These are phyloP conservation scores for Spergularia azorica DNA, from an alignment of 179 eudicot genomes.

Conservation along the genomic window DNA sequence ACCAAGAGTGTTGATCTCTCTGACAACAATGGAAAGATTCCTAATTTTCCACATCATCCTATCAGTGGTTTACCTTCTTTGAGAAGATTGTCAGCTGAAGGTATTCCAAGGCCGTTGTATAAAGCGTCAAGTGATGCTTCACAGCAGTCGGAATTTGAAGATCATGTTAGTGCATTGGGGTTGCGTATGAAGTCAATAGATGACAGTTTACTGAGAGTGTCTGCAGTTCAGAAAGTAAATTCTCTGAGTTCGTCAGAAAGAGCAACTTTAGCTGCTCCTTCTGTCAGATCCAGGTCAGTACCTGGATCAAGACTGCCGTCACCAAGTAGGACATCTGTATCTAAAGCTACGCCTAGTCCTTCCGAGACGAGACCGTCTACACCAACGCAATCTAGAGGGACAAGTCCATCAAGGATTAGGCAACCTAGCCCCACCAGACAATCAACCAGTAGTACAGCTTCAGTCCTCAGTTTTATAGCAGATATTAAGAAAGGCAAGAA, in stretches of 20 bases:
- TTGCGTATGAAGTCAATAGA: slow-evolving; percentile 41
- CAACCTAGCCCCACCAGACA: slow-evolving; percentile 78
- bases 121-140: slow-evolving; percentile 52
- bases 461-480: slow-evolving; percentile 84
- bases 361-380: slow-evolving; percentile 42
- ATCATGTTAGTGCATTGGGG: slow-evolving; percentile 31
- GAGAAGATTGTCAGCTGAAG: slow-evolving; percentile 63
- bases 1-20: slow-evolving; percentile 57
- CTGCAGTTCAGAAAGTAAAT: slow-evolving; percentile 36
- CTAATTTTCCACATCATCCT: slow-evolving; percentile 29
- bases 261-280: slow-evolving; percentile 30
- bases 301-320: slow-evolving; percentile 64
- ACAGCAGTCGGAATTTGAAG: slow-evolving; percentile 36
- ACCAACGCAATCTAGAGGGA: slow-evolving; percentile 50
- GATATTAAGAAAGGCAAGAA: slow-evolving; percentile 84
- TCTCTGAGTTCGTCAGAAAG: slow-evolving; percentile 52
- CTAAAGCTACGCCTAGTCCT: slow-evolving; percentile 58
- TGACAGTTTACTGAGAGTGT: slow-evolving; percentile 41
- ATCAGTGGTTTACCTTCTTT: slow-evolving; percentile 37
- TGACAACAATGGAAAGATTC: slow-evolving; percentile 39
- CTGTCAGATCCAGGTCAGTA: slow-evolving; percentile 48
- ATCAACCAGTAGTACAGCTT: slow-evolving; percentile 51
- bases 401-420: slow-evolving; percentile 70
- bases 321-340: slow-evolving; percentile 50
- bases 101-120: slow-evolving; percentile 41